Evolutionary conservation across 768 basidiomycete genomes (phyloP).

Genomic region (Boletus bicolor): DNA sequence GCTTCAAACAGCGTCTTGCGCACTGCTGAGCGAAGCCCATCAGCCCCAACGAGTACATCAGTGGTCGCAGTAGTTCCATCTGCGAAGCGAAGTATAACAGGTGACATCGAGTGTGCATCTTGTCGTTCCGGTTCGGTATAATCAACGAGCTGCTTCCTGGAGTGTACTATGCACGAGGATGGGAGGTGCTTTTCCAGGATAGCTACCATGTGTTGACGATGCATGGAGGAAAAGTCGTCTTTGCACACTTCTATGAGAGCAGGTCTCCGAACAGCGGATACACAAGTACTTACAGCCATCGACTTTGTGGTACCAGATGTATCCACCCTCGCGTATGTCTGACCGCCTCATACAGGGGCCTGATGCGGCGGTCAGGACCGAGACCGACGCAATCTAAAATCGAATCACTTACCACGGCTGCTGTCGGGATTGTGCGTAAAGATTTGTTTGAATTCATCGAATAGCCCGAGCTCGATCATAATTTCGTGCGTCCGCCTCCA

Average conservation of each 20-base stretch:
- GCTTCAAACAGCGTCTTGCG: slow-evolving; percentile 23
- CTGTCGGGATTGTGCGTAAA: background rate
- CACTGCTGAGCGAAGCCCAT: slow-evolving; percentile 37
- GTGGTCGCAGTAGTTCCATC: slow-evolving; percentile 26
- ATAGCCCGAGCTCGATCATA: too few species aligned
- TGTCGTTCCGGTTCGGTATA: slow-evolving; percentile 9
- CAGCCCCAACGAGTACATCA: slow-evolving; percentile 45
- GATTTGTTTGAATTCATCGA: background rate
- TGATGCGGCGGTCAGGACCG: background rate
- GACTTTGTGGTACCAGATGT: slow-evolving; percentile 23
- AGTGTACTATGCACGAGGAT: slow-evolving; percentile 17
- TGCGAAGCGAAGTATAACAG: slow-evolving; percentile 9
- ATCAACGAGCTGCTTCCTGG: slow-evolving; percentile 18
- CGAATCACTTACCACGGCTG: background rate
- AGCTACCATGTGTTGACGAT: slow-evolving; percentile 22
- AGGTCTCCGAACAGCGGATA: background rate
- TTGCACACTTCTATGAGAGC: background rate
- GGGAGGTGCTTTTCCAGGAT: slow-evolving; percentile 20
- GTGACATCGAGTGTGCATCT: slow-evolving; percentile 26
- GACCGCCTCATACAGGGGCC: slow-evolving; percentile 11
- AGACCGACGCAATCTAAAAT: background rate
- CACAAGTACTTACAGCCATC: slow-evolving; percentile 17
- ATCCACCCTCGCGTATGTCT: slow-evolving; percentile 34
- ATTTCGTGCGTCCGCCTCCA: too few species aligned
- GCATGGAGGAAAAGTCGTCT: slow-evolving; percentile 12